These are phyloP conservation scores for Malus fusca DNA, from an alignment of 306 rosid species.

Conservation along the genomic window DNA sequence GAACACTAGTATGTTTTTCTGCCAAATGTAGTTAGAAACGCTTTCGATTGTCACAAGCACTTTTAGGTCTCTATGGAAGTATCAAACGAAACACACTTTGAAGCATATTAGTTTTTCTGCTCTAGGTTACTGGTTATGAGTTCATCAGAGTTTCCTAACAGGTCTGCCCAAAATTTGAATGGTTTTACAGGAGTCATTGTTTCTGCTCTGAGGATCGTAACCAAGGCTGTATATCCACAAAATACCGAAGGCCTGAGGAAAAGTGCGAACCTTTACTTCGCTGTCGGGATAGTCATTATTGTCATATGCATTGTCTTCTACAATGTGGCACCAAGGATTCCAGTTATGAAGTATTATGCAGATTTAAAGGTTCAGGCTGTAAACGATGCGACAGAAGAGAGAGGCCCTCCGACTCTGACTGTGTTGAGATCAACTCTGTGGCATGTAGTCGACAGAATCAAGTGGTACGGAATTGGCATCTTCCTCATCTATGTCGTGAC, in stretches of 20 bases:
- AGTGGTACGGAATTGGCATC: constrained; percentile 74
- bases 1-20: not conserved
- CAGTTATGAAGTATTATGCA: constrained; percentile 64
- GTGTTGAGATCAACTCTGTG: constrained; percentile 54
- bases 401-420: constrained; percentile 43
- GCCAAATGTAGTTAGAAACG: not conserved
- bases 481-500: constrained; percentile 68
- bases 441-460: constrained; percentile 50
- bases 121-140: not conserved
- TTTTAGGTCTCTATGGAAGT: not conserved
- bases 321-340: constrained; percentile 65
- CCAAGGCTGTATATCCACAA: constrained; percentile 78
- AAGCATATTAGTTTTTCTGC: not conserved
- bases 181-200: constrained; percentile 59
- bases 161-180: not conserved
- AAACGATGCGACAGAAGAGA: constrained; percentile 40
- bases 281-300: constrained; percentile 57
- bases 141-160: not conserved
- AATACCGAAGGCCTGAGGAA: constrained; percentile 56
- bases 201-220: constrained; percentile 61
- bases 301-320: constrained; percentile 52
- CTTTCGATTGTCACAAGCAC: not conserved
- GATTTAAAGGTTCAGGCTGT: constrained; percentile 56
- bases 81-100: not conserved
- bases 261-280: constrained; percentile 80